Conservation (phyloP, 306 rosid genomes). For the Pyrus betulifolia region DNA sequence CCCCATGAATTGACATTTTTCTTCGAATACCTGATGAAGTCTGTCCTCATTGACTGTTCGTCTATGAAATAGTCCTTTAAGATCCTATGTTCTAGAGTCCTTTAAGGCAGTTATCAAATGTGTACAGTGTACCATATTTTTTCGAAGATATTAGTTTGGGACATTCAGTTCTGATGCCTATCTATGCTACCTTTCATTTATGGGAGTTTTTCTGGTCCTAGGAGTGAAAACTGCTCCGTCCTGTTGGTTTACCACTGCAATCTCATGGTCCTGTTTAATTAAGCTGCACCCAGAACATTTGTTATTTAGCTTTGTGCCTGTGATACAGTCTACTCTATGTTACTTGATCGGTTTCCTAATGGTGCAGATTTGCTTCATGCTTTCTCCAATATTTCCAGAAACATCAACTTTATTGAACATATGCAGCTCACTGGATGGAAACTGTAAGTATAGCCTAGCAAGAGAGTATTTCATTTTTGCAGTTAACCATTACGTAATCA, state of each 20-base stretch:
- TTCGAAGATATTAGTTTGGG: background rate
- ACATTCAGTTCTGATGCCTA: background rate
- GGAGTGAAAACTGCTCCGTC: background rate
- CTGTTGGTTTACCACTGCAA: background rate
- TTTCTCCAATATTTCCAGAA: conserved; percentile 75
- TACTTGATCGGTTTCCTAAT: conserved; percentile 16
- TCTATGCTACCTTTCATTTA: background rate
- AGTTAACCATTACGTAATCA: background rate
- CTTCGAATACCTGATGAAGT: background rate
- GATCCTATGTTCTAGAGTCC: background rate
- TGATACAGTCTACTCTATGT: background rate
- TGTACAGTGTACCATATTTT: background rate
- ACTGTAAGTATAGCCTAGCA: conserved; percentile 46
- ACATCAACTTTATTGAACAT: conserved; percentile 81
- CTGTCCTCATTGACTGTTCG: background rate
- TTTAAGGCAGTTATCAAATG: background rate
- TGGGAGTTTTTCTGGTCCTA: background rate
- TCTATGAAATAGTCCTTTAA: background rate
- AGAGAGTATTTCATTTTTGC: background rate
- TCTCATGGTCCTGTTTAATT: background rate
- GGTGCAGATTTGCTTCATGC: conserved; percentile 82
- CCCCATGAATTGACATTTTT: background rate
- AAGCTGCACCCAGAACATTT: background rate
- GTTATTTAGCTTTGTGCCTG: background rate
- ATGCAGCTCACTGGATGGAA: conserved; percentile 75